Evolutionary conservation across 495 filamentous ascomycete genomes (phyloP), one percentile per base, ranked within the genome.

Genomic region (Penicillium waksmanii): DNA sequence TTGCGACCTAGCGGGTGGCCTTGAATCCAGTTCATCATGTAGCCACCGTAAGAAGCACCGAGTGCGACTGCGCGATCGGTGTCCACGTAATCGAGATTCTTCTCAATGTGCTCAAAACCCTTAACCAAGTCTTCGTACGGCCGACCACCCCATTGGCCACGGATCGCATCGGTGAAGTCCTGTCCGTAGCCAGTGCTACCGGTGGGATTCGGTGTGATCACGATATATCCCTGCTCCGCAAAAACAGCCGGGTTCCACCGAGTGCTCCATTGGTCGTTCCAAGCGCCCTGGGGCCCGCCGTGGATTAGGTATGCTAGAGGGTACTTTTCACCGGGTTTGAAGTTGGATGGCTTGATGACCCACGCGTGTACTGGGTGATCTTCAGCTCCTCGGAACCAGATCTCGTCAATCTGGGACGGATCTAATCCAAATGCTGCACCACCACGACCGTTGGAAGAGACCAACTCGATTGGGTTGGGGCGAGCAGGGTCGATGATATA

Each of bases 201-300:
- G 0, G 92, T 96, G 10, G 93, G 93, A 65, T 97, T 96, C 7
- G 92, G 92, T n/a, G 84, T 82, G 19, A 97, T 84, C 10, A 91
- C 90, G 12, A 96, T 85, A 61, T 96, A 96, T 12, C 93, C 93
- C 67, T 96, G 91, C 70, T 96, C 93, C 4, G 93, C 92, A 68
- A 94, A 96, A 5, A 96, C 82, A 7, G 90, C 91, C 0, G 90
- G 92, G 61, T 97, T 97, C 93, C 93, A 96, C 15, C 93, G 80
- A 1, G 90, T 96, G 58, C 83, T 88, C 93, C 93, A 96, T 31
- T 83, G 75, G 66, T 96, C 90, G 6, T 79, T 82, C 91, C 92
- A 96, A 1, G 90, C 87, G 7, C 89, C 89, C 67, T 96, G 92
- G 0, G 93, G 93, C 0, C 93, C 93, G 51, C 93, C 93, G 62